A percentile compares a stretch with the other conserved stretches of the same genome.
These are phyloP conservation scores for Rhodamnia argentea DNA, from an alignment of 345 rosid species.

Conservation along the genomic window DNA sequence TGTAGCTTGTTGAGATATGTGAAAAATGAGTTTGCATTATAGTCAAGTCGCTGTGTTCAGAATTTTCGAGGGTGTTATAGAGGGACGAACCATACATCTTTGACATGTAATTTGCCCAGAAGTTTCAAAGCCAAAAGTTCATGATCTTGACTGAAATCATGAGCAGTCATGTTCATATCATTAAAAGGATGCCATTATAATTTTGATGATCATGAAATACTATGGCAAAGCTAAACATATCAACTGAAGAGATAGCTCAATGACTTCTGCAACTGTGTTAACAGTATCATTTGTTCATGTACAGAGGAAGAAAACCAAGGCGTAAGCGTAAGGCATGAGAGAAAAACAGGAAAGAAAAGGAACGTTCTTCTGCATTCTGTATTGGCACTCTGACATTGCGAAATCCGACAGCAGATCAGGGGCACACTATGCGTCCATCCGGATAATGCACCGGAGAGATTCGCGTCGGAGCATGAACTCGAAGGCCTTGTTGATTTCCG, in stretches of 20 bases:
- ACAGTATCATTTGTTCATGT: background rate
- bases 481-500: conserved; percentile 45
- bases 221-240: background rate
- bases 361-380: background rate
- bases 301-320: background rate
- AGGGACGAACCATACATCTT: background rate
- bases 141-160: background rate
- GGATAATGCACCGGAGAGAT: conserved; percentile 32
- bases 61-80: background rate
- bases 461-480: conserved; percentile 37
- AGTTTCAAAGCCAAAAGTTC: background rate
- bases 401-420: background rate
- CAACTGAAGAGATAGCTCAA: background rate
- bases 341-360: background rate
- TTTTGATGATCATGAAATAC: background rate
- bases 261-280: background rate
- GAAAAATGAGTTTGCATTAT: background rate
- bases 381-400: background rate
- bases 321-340: background rate
- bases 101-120: background rate
- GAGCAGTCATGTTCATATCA: background rate
- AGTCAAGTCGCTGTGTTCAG: background rate
- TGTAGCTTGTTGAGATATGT: background rate
- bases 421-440: conserved; percentile 13
- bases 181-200: background rate